A percentile compares a stretch with the other conserved stretches of the same genome.
Conservation (phyloP, 1,284 basidiomycete genomes). For the Taiwanofungus camphoratus region DNA sequence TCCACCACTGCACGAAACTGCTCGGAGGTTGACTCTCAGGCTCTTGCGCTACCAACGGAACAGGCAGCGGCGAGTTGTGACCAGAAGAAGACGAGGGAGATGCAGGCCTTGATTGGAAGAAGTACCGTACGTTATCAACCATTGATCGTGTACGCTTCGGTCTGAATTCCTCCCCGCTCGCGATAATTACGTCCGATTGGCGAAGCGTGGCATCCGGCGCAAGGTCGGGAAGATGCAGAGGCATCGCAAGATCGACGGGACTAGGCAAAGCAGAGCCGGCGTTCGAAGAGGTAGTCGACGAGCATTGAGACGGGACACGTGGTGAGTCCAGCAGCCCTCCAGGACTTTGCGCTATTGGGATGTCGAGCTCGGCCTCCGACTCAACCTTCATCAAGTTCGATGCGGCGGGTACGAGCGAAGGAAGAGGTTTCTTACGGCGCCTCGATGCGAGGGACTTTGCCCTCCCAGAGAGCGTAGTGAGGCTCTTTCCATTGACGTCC, state of each 20-base stretch:
- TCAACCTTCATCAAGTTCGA: constrained; percentile 18
- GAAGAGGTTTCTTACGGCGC: constrained; percentile 36
- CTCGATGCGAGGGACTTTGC: constrained; percentile 30
- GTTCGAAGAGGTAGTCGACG: constrained; percentile 36
- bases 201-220: constrained; percentile 21
- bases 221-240: constrained; percentile 21
- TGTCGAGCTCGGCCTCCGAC: constrained; percentile 12
- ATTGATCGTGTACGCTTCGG: constrained; percentile 45
- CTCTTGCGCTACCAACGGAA: constrained; percentile 13
- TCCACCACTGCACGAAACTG: constrained; percentile 39
- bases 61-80: constrained; percentile 14
- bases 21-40: constrained; percentile 28
- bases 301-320: constrained; percentile 44
- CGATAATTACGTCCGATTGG: constrained; percentile 25
- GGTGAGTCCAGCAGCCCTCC: constrained; percentile 32
- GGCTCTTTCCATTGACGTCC: constrained; percentile 8
- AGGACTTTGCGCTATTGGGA: constrained; percentile 15
- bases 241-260: constrained; percentile 25
- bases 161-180: constrained; percentile 20
- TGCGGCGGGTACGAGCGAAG: constrained; percentile 32
- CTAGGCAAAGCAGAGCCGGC: constrained; percentile 32
- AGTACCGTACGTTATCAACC: constrained; percentile 43
- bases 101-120: constrained; percentile 31
- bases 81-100: constrained; percentile 19
- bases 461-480: constrained; percentile 16